A percentile compares a stretch with the other conserved stretches of the same genome.
Conservation (phyloP, 306 rosid species). For the Prunus padus region DNA sequence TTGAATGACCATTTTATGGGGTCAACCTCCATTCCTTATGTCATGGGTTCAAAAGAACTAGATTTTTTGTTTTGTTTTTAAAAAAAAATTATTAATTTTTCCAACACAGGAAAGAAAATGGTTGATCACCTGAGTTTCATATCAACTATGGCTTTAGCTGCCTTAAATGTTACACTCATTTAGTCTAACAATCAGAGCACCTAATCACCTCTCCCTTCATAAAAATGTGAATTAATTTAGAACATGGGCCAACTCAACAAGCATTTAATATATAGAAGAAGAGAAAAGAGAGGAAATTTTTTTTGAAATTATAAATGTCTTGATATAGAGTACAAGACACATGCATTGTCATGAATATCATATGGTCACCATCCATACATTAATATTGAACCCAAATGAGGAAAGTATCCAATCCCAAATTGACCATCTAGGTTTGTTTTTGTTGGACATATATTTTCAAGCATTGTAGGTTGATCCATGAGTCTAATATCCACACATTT, state of each 20-base stretch:
- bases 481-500: background rate
- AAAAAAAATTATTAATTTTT: no score
- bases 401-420: background rate
- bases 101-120: background rate
- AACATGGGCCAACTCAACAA: background rate
- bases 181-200: background rate
- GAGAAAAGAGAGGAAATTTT: background rate
- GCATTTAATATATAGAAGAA: background rate
- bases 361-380: background rate
- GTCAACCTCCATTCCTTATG: no score
- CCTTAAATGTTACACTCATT: background rate
- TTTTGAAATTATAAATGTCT: background rate
- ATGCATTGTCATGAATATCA: slow-evolving; percentile 7
- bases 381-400: background rate
- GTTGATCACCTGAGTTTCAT: no score
- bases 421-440: background rate
- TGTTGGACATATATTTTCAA: no score
- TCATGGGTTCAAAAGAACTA: no score
- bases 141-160: background rate
- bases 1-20: background rate
- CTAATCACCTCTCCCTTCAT: background rate
- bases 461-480: background rate
- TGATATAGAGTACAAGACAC: background rate
- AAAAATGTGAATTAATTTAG: background rate
- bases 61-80: no score